Evolutionary conservation across 129 eudicot species (phyloP), one percentile per base, ranked within the genome.

Genomic region (Escallonia rubra): DNA sequence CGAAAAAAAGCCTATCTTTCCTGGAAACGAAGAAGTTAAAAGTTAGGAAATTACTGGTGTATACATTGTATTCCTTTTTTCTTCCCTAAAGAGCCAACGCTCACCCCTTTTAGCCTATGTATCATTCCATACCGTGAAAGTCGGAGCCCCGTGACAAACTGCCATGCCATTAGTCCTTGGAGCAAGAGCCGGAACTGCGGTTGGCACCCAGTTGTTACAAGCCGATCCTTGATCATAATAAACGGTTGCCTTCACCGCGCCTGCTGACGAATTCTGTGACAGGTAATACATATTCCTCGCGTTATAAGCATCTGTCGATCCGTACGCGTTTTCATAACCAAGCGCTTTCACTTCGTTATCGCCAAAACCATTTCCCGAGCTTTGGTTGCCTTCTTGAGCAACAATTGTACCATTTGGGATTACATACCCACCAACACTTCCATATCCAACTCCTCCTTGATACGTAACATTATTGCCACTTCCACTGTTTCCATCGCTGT

Each of bases 121-220:
- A 51, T 90, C 91, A 43, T 84, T 86, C 95, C 96, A 90, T 13
- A 76, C 81, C 1, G 88, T 86, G 65, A 90, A 90, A 4, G 80
- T 81, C 10, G 82, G 70, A 7, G 79, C 50, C 45, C 84, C 84
- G n/a, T 78, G 80, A 61, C 78, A 77, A 34, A 74, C 66, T 13
- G 70, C 85, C 67, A 84, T 34, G 72, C 67, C 73, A 54, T 78
- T 74, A 42, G 83, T 56, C 57, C 79, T 74, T 2, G 82, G 64
- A 41, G 79, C 69, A 5, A 74, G 69, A 53, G 84, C 73, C 13
- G 96, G 91, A 39, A 86, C 80, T 3, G 83, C 96, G 0, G 90
- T 89, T 15, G 96, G 93, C 51, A 81, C 82, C 96, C 96, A 90
- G 63, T 70, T 71, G 44, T 69, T 71, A 64, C 75, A 79, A 74